phyloP scores from a whole-genome alignment of 805 yeast genomes.

The Metschnikowia hibisci region DNA sequence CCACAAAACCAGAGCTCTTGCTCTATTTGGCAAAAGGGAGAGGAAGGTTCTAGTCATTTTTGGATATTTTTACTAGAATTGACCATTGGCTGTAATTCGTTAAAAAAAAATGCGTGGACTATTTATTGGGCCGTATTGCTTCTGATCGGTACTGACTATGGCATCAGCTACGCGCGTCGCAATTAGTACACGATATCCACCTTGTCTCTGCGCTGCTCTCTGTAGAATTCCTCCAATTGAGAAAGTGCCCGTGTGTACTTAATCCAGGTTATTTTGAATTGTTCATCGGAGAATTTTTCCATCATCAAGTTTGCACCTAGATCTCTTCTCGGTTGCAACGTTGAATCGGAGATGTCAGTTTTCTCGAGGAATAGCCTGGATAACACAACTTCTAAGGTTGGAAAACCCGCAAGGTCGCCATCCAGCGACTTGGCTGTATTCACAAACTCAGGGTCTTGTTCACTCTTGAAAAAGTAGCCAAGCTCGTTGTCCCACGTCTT shows the following conservation, averaged over 20 bases:
- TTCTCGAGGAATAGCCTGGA: constrained; percentile 36
- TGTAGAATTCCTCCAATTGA: constrained; percentile 22
- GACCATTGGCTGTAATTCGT: neutral
- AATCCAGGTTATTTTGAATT: constrained; percentile 55
- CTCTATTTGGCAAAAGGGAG: too few relatives aligned
- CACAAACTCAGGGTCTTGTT: constrained; percentile 65
- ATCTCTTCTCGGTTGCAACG: constrained; percentile 39
- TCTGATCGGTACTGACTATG: neutral
- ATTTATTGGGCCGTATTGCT: neutral
- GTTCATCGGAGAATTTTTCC: constrained; percentile 58
- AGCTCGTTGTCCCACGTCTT: constrained; percentile 42
- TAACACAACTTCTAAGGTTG: constrained; percentile 50
- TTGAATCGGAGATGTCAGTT: constrained; percentile 23
- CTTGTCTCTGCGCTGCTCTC: constrained; percentile 25
- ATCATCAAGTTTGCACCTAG: constrained; percentile 44
- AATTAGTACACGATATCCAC: constrained; percentile 27
- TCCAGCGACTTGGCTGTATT: constrained; percentile 11
- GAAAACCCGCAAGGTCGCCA: constrained; percentile 25
- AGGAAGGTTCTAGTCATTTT: too few relatives aligned
- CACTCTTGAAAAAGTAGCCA: constrained; percentile 77
- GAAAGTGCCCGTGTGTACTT: constrained; percentile 18
- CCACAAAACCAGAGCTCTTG: neutral
- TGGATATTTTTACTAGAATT: neutral
- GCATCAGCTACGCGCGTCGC: neutral
- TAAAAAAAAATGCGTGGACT: neutral